Conservation (phyloP, 169 alveolate species). For the Eimeria maxima region DNA sequence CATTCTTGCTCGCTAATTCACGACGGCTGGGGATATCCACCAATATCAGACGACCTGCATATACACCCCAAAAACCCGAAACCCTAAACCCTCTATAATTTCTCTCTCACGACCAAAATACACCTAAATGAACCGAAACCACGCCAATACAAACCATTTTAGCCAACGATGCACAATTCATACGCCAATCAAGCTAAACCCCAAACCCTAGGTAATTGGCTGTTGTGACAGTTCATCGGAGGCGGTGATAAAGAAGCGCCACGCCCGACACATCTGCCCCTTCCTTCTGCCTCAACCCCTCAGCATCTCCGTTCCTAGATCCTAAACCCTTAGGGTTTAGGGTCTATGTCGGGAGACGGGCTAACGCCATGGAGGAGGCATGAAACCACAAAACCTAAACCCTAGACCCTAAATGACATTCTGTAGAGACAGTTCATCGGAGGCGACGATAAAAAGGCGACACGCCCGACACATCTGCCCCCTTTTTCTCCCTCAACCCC, state of each 20-base stretch:
- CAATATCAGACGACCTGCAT: conserved; percentile 88
- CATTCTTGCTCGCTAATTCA: conserved; percentile 94
- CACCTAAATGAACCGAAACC: not conserved
- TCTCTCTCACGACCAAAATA: not conserved
- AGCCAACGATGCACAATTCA: not conserved
- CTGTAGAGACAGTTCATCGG: conserved; percentile 57
- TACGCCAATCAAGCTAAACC: not conserved
- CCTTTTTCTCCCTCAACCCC: conserved; percentile 57
- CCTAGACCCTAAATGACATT: conserved; percentile 12
- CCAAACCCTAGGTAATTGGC: not conserved
- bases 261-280: not conserved
- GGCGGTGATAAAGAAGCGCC: not conserved
- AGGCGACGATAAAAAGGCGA: not conserved
- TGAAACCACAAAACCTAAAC: not conserved
- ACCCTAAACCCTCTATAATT: not conserved
- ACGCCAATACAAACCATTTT: not conserved
- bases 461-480: conserved; percentile 63
- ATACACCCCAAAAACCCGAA: not conserved
- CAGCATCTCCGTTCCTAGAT: not conserved
- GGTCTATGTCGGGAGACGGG: not conserved
- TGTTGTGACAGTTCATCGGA: not conserved
- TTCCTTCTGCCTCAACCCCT: not conserved
- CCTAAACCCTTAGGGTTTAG: conserved; percentile 13
- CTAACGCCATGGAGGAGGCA: not conserved
- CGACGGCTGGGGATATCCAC: conserved; percentile 93